Base-by-base conservation (phyloP, 2,329 filamentous ascomycete species). In the Ophiocordyceps australis region DNA sequence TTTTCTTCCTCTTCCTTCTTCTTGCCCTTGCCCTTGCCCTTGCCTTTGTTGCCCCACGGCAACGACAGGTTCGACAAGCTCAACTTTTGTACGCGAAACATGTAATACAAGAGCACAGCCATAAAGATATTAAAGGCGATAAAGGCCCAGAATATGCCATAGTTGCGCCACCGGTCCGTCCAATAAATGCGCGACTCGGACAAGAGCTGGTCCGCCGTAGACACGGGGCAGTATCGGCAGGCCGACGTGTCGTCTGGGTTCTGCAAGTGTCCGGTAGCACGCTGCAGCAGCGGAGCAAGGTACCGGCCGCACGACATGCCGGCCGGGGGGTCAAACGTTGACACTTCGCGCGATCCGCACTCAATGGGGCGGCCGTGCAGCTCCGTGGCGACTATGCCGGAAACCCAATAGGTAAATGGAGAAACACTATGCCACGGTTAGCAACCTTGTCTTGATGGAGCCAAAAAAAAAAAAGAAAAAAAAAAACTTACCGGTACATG, bases 381-480 rank as follows among this genome's bases (percentile, higher is more conserved):
- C 42, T 74, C 65, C 0, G 74, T 77, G 2, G 69, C 57, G 3
- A 78, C 59, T 46, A 82, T 73, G 9, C 69, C 74, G 2, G 60
- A 59, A 30, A 82, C 68, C 57, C 60, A 68, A 46, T 79, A 80
- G 0, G 70, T 77, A 31, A 78, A 72, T 0, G 72, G 73, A 0
- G 62, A 70, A 9, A 69, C 55, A 15, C 17, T 19, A 19, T 7
- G 17, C n/a, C 17, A 19, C 10, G 7, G 17, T 19, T 19, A 19
- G 17, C 17, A 7, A 10, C 17, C 10, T 19, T n/a, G n/a, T n/a
- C n/a, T n/a, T n/a, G n/a, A n/a, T n/a, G n/a, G n/a, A n/a, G n/a
- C n/a, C n/a, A n/a, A n/a, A n/a, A n/a, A n/a, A n/a, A n/a, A n/a
- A n/a, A n/a, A n/a, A n/a, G n/a, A n/a, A n/a, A n/a, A n/a, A n/a